Percentiles rank a stretch among this genome's conserved stretches.
Evolutionary conservation across 768 basidiomycete species (phyloP).

Genomic region (Kwoniella sp.): DNA sequence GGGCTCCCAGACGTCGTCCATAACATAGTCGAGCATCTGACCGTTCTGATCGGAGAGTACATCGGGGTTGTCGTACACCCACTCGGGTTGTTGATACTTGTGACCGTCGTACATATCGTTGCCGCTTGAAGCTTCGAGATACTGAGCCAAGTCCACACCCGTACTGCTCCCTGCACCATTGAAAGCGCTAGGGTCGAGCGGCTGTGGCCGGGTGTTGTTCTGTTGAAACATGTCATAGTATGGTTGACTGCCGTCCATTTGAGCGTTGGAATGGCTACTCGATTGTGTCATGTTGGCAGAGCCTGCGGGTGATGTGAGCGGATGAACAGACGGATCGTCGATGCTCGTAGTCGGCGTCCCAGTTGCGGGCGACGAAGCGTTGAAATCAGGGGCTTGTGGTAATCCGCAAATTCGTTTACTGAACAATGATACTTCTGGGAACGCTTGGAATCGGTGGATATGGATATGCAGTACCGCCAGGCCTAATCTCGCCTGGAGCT

Average conservation of each 20-base stretch:
- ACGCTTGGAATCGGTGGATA: slow-evolving; percentile 54
- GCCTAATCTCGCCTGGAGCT: slow-evolving; percentile 50
- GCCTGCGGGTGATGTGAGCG: background rate
- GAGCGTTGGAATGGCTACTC: background rate
- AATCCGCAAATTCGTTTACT: slow-evolving; percentile 53
- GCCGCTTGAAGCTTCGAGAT: too few species aligned
- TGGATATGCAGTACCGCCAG: slow-evolving; percentile 52
- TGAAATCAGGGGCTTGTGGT: slow-evolving; percentile 41
- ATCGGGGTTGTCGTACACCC: background rate
- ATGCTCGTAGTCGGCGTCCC: background rate
- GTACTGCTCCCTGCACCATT: background rate
- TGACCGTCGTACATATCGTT: too few species aligned
- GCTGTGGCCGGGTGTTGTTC: background rate
- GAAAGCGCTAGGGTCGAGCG: slow-evolving; percentile 2
- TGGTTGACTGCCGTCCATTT: background rate
- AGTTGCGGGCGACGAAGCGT: background rate
- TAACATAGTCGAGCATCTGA: slow-evolving; percentile 8
- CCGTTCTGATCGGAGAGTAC: background rate
- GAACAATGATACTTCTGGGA: slow-evolving; percentile 55
- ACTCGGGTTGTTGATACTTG: background rate
- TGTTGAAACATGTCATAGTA: background rate
- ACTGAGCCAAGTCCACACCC: background rate
- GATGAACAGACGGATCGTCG: background rate
- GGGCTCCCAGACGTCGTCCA: slow-evolving; percentile 48
- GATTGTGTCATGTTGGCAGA: background rate